These are phyloP conservation scores for Phytophthora megakarya DNA, from an alignment of 352 stramenopile species.

Conservation along the genomic window DNA sequence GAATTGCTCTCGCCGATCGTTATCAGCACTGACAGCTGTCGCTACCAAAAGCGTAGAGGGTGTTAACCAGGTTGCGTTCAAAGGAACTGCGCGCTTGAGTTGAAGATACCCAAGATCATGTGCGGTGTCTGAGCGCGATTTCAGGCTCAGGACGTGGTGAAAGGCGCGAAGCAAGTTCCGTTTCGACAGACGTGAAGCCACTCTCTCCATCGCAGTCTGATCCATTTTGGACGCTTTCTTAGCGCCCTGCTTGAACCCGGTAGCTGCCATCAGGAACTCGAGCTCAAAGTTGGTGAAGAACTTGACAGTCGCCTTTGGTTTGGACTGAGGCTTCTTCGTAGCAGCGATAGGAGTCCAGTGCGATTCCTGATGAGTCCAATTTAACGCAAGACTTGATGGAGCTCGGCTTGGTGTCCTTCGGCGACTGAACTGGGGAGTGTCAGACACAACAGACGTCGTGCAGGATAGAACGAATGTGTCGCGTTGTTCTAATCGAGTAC, in stretches of 20 bases:
- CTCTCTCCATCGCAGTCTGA: conserved; percentile 42
- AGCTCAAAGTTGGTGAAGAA: conserved; percentile 54
- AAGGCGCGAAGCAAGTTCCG: conserved; percentile 63
- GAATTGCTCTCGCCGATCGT: conserved; percentile 30
- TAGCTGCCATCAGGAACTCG: conserved; percentile 64
- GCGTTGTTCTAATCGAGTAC: conserved; percentile 33
- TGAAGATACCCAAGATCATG: conserved; percentile 39
- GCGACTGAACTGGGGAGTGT: conserved; percentile 26
- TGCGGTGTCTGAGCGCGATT: background rate
- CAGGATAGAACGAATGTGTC: conserved; percentile 21
- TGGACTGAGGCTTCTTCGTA: background rate
- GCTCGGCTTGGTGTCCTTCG: conserved; percentile 12
- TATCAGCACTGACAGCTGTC: conserved; percentile 17
- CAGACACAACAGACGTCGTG: conserved; percentile 27
- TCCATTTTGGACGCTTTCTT: conserved; percentile 71
- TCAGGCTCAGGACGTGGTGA: conserved; percentile 22
- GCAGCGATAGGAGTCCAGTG: conserved; percentile 34
- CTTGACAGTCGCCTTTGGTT: conserved; percentile 10
- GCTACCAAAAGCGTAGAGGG: conserved; percentile 24
- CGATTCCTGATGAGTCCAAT: conserved; percentile 55
- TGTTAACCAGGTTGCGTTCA: conserved; percentile 25
- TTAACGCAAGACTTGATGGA: conserved; percentile 57
- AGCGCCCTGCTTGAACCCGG: conserved; percentile 71
- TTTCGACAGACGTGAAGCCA: conserved; percentile 70
- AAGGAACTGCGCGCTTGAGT: conserved; percentile 41